Evolutionary conservation across 495 filamentous ascomycete species (phyloP).

Genomic region (Hypomontagnella monticulosa): DNA sequence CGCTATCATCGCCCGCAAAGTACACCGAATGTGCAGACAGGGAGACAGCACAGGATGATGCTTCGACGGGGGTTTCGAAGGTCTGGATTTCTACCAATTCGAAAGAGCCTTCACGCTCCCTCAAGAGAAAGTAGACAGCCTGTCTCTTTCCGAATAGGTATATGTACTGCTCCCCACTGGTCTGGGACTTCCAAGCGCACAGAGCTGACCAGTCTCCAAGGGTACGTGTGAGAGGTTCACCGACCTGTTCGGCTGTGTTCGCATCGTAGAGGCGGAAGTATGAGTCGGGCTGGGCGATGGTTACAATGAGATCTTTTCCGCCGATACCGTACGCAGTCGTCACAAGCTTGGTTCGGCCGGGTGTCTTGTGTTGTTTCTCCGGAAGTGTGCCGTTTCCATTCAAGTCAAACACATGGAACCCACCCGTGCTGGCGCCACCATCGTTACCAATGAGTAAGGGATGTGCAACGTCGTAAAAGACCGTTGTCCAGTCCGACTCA

Average conservation of each 20-base stretch:
- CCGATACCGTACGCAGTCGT: slow-evolving; percentile 39
- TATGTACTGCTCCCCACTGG: slow-evolving; percentile 45
- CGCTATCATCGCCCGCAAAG: slow-evolving; percentile 36
- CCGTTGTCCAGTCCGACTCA: slow-evolving; percentile 34
- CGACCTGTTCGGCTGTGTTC: slow-evolving; percentile 25
- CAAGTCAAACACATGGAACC: slow-evolving; percentile 40
- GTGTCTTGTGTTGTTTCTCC: slow-evolving; percentile 40
- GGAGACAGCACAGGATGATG: slow-evolving; percentile 41
- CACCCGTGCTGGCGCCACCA: slow-evolving; percentile 43
- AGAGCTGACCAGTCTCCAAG: slow-evolving; percentile 48
- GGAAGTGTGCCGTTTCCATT: slow-evolving; percentile 20
- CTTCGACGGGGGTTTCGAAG: slow-evolving; percentile 42
- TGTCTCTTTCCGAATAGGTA: slow-evolving; percentile 47
- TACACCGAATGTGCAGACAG: slow-evolving; percentile 39
- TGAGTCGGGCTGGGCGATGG: slow-evolving; percentile 47
- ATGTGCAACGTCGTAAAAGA: slow-evolving; percentile 23
- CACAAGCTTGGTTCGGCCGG: slow-evolving; percentile 48
- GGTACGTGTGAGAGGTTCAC: slow-evolving; percentile 36
- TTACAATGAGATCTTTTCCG: slow-evolving; percentile 40
- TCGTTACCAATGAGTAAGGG: slow-evolving; percentile 48
- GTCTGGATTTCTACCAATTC: slow-evolving; percentile 45
- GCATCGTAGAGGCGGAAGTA: slow-evolving; percentile 45
- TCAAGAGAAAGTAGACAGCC: slow-evolving; percentile 36
- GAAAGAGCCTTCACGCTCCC: slow-evolving; percentile 15
- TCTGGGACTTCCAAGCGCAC: slow-evolving; percentile 45